Base-by-base conservation (phyloP, 169 alveolate genomes). In the Amoebophrya sp. region DNA sequence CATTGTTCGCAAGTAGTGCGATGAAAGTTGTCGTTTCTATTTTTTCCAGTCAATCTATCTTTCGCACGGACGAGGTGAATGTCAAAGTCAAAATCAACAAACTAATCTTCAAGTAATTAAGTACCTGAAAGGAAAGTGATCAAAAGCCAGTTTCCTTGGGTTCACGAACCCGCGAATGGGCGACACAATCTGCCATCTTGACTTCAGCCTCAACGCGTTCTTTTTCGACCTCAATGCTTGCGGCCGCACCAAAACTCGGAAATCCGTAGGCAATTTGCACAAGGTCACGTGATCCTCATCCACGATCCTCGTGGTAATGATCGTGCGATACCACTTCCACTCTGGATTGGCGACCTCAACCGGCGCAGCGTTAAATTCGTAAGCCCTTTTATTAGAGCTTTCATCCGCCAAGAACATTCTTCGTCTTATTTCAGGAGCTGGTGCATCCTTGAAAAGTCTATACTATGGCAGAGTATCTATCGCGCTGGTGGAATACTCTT, bases 241-340 rank as follows among this genome's bases (percentile, higher is more conserved):
- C 38, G 83, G 83, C 10, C 83, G 83, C 36, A 65, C 83, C 2
- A 65, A 18, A 65, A 65, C 83, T 10, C 83, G 83, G 83, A 65
- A 65, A 36, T 65, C 83, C 38, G 83, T 65, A 0, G 83, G 83
- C 36, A 65, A 36, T 26, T 65, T 65, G 83, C 83, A 65, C 36
- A 65, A 26, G 26, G 83, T 65, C 83, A 65, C 2, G 83, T 65
- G 83, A 18, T 65, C 83, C 36, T 36, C 83, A 36, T 65, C 83
- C 38, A 65, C 83, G 26, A 65, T 65, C 38, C 83, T 29, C 83
- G 83, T 65, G 33, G 83, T 65, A 36, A 65, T 65, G 26, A 65
- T 65, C 83, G 83, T 65, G 3, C 83, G 83, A 26, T 65, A 65
- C 83, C 83, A 65, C 83, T 65, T 65, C 83, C 83, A 65, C 83